Conservation (phyloP, 1,284 basidiomycete species). For the Taiwanofungus camphoratus region DNA sequence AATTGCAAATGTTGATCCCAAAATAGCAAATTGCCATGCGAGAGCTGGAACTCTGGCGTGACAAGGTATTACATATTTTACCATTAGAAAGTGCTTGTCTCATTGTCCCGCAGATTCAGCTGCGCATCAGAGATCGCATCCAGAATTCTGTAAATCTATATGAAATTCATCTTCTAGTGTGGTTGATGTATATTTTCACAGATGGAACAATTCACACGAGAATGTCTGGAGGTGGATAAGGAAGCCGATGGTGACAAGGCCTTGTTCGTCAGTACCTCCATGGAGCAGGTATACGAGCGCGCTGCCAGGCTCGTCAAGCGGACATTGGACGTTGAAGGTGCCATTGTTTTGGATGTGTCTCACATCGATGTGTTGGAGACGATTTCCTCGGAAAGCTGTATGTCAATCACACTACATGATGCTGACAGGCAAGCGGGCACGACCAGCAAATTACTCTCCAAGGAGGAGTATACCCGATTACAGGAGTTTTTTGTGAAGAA, state of each 20-base stretch:
- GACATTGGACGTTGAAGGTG: conserved; percentile 89
- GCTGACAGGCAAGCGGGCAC: conserved; percentile 37
- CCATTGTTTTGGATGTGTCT: conserved; percentile 88
- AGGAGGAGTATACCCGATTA: conserved; percentile 68
- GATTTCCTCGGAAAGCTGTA: conserved; percentile 57
- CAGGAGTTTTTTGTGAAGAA: conserved; percentile 72
- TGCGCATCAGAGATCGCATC: conserved; percentile 86
- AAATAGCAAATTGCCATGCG: conserved; percentile 81
- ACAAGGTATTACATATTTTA: conserved; percentile 57
- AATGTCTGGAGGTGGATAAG: conserved; percentile 89
- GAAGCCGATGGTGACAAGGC: conserved; percentile 34
- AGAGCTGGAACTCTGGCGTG: conserved; percentile 92
- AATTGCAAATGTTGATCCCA: neutral
- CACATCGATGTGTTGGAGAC: conserved; percentile 86
- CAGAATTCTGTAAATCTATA: conserved; percentile 88
- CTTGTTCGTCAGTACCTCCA: conserved; percentile 39
- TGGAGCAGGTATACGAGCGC: conserved; percentile 84
- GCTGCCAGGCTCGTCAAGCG: conserved; percentile 85
- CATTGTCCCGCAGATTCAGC: conserved; percentile 59
- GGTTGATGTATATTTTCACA: conserved; percentile 22
- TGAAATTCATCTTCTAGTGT: conserved; percentile 20
- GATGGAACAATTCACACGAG: conserved; percentile 94
- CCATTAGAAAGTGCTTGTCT: conserved; percentile 1
- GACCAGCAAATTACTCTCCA: conserved; percentile 45
- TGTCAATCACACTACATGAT: conserved; percentile 56